phyloP scores from a whole-genome alignment of 2,329 filamentous ascomycete genomes.

The Drechmeria coniospora region DNA sequence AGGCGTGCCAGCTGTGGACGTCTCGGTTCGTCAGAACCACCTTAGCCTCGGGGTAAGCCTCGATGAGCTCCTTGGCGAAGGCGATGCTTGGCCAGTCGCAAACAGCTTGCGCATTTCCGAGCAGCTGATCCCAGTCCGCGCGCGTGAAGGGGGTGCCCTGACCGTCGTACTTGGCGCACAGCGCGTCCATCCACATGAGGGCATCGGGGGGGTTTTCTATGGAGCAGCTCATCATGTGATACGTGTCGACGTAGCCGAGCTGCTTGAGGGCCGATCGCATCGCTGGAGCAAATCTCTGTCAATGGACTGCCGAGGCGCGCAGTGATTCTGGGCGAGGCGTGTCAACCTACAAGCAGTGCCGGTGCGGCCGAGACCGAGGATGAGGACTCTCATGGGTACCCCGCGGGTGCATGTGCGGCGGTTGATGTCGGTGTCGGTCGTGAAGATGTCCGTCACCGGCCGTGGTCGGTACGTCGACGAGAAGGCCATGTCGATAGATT shows the following conservation, averaged over 20 bases:
- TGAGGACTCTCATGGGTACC: constrained; percentile 58
- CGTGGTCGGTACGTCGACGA: constrained; percentile 14
- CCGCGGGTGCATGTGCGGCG: constrained; percentile 46
- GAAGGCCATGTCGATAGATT: constrained; percentile 11
- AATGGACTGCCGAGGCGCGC: not conserved
- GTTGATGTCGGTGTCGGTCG: constrained; percentile 52
- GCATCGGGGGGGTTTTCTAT: constrained; percentile 45
- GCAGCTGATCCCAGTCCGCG: constrained; percentile 53
- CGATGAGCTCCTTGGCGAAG: constrained; percentile 54
- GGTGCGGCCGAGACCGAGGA: constrained; percentile 53
- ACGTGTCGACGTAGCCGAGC: constrained; percentile 52
- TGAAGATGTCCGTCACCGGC: constrained; percentile 45
- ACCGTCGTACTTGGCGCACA: constrained; percentile 33
- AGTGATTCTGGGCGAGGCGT: not conserved
- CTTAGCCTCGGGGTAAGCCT: constrained; percentile 58
- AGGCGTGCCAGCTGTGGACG: constrained; percentile 45
- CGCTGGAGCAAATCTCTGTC: constrained; percentile 20
- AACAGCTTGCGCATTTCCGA: constrained; percentile 51
- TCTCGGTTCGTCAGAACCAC: constrained; percentile 53
- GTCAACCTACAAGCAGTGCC: constrained; percentile 51
- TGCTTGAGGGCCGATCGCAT: constrained; percentile 50
- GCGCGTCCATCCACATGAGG: constrained; percentile 55
- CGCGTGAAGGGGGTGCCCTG: constrained; percentile 33
- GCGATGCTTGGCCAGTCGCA: constrained; percentile 54
- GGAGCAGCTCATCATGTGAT: constrained; percentile 59